phyloP scores from a whole-genome alignment of 1,139 yeast species.

The Kluyveromyces sp. region DNA sequence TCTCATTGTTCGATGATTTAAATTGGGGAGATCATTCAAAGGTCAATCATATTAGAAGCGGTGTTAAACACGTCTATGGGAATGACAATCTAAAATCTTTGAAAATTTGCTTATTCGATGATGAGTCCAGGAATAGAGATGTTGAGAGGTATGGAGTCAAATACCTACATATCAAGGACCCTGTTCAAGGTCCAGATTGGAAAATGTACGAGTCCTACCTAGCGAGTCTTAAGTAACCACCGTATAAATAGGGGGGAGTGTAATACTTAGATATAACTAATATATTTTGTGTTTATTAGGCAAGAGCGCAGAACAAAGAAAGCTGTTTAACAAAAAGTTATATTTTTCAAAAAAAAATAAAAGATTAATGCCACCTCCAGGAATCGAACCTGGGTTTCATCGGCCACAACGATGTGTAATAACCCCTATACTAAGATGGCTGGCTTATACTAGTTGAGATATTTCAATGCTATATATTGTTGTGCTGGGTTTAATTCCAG shows the following conservation, averaged over 20 bases:
- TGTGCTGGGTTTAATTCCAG: too few species aligned
- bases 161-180: constrained; percentile 34
- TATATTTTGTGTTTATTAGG: neutral
- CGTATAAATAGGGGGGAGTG: neutral
- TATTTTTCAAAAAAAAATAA: neutral
- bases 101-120: constrained; percentile 49
- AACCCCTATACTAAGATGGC: constrained; percentile 41
- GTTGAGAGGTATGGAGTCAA: constrained; percentile 45
- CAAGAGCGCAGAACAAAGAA: too few species aligned
- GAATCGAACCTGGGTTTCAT: constrained; percentile 40
- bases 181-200: constrained; percentile 30
- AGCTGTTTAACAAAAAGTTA: neutral
- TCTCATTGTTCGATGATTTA: constrained; percentile 36
- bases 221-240: neutral
- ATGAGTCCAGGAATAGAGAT: constrained; percentile 50
- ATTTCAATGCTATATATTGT: too few species aligned
- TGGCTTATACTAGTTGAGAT: neutral
- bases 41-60: constrained; percentile 39
- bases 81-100: constrained; percentile 20
- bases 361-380: constrained; percentile 33
- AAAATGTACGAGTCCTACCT: constrained; percentile 24
- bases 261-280: neutral
- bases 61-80: constrained; percentile 37
- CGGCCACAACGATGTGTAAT: constrained; percentile 41
- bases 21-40: constrained; percentile 61